Evolutionary conservation across 352 stramenopile species (phyloP), one percentile per base, ranked within the genome.

Genomic region (Phytophthora sp.): DNA sequence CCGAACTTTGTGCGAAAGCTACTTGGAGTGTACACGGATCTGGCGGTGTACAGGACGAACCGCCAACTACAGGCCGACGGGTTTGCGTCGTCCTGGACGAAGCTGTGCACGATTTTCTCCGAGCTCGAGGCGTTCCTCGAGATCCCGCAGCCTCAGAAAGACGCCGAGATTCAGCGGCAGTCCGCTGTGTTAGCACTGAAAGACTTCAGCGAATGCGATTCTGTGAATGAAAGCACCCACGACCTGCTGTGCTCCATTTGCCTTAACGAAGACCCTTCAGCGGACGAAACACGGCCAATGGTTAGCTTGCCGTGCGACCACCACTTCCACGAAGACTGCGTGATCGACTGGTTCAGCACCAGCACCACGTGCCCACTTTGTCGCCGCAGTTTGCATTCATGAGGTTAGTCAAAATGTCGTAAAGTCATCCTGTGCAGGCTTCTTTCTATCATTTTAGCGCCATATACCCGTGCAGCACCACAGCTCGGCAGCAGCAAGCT

Each of bases 261-360:
- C 31, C 62, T 87, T 54, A 77, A 79, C 62, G 75, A 72, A 43
- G 62, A 74, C 20, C 64, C 57, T 34, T 42, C 23, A 37, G 15
- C 52, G 38, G 69, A 75, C 23, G 42, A 74, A 39, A 24, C 15
- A n/a, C 58, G 52, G 5, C 55, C 53, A n/a, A 48, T 78, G 20
- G 77, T 87, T 5, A 57, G 58, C 31, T 50, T 91, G 24, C 74
- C 79, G 10, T 91, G 82, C 32, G 32, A 38, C 17, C 82, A 91
- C 55, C 67, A 77, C 24, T 91, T 88, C 49, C 82, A 91, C 53
- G 79, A 91, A 69, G 74, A 87, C 72, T 91, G 82, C 48, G 74
- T 88, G 24, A 79, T 88, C 34, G 73, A 86, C 48, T 89, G 82
- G 82, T 84, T 88, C 43, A 81, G 76, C n/a, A 73, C 76, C 2